Base-by-base conservation (phyloP, 805 yeast species). In the Sugiyamaella valdiviana region DNA sequence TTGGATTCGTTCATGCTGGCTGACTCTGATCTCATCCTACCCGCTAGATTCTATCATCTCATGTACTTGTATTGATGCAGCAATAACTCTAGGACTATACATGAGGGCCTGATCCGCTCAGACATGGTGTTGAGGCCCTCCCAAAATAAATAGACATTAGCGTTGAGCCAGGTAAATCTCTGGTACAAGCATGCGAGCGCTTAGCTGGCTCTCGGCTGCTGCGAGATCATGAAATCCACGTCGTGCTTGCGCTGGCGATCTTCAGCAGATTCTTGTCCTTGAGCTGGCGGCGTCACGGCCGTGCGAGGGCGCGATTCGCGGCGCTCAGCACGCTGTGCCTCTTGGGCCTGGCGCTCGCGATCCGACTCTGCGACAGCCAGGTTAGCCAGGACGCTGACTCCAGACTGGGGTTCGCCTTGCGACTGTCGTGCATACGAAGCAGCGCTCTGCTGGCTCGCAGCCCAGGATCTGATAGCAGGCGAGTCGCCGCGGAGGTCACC, bases 161-260 rank as follows among this genome's bases (percentile, higher is more conserved):
- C 32, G 14, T 26, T 12, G 7, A 26, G 14, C 32, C 7, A 26
- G 32, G n/a, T n/a, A n/a, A n/a, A n/a, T n/a, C n/a, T n/a, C n/a
- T n/a, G n/a, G n/a, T n/a, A n/a, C n/a, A n/a, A n/a, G n/a, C n/a
- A n/a, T n/a, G n/a, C n/a, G n/a, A n/a, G n/a, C n/a, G n/a, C 32
- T 26, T n/a, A 26, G 14, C n/a, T 4, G 14, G 32, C 32, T 26
- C 32, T 26, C 32, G 32, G 32, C 32, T 26, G 44, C 39, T 46
- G 44, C 14, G 53, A 48, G 38, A 56, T 57, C 51, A 57, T 57
- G 41, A 54, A 57, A 26, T 54, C 53, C 15, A 57, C 60, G 21
- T 51, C 52, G 36, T 57, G 60, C 38, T 52, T 56, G 12, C 49
- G 48, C 16, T 52, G 45, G 29, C 57, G 22, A 10, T 53, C 53